Conservation (phyloP, 495 filamentous ascomycete species). For the Chlorociboria aeruginascens region DNA sequence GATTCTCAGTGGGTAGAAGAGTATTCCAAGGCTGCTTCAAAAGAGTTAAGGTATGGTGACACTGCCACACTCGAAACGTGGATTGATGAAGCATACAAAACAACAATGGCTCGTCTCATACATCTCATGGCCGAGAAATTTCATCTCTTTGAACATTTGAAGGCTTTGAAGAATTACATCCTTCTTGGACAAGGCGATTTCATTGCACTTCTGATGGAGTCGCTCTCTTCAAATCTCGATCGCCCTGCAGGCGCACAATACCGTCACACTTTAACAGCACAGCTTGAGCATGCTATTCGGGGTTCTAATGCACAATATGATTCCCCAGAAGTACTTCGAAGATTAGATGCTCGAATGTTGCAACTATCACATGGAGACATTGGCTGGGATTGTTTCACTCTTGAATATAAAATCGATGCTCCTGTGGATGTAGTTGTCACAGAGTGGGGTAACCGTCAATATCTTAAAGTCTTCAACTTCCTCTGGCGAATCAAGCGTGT, state of each 20-base stretch:
- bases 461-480: slow-evolving; percentile 99
- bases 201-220: slow-evolving; percentile 95
- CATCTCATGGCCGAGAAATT: slow-evolving; percentile 89
- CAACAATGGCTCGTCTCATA: slow-evolving; percentile 93
- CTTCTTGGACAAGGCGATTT: slow-evolving; percentile 95
- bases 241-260: slow-evolving; percentile 93
- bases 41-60: slow-evolving; percentile 87
- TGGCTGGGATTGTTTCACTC: slow-evolving; percentile 98
- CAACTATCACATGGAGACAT: slow-evolving; percentile 93
- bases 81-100: slow-evolving; percentile 95
- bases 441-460: slow-evolving; percentile 85
- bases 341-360: slow-evolving; percentile 92
- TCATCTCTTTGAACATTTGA: slow-evolving; percentile 82
- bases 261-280: slow-evolving; percentile 88
- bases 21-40: slow-evolving; percentile 89
- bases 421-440: slow-evolving; percentile 97
- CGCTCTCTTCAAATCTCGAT: slow-evolving; percentile 80
- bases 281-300: slow-evolving; percentile 93
- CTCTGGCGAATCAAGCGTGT: slow-evolving; percentile 97
- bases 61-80: slow-evolving; percentile 82
- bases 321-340: slow-evolving; percentile 77
- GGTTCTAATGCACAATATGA: slow-evolving; percentile 97
- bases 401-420: slow-evolving; percentile 97
- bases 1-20: slow-evolving; percentile 93
- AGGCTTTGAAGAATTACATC: slow-evolving; percentile 88